Evolutionary conservation across 1,284 basidiomycete genomes (phyloP), one percentile per base, ranked within the genome.

Genomic region (Kwoniella shivajii): DNA sequence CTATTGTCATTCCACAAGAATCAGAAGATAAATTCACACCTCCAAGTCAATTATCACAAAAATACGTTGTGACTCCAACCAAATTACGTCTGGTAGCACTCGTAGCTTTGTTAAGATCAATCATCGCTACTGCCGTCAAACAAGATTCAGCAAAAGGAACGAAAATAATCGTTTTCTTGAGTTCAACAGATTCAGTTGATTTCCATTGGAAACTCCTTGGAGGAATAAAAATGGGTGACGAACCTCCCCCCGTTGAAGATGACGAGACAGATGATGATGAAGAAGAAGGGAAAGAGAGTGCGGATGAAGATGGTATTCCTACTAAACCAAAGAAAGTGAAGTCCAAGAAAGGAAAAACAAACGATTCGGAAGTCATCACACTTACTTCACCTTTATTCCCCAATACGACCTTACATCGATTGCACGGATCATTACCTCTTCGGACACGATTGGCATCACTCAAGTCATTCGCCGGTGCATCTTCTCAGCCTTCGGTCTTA

Each of bases 141-240:
- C 64, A 54, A 16, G 51, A 56, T 6, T 68, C 72, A 18, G 69
- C 67, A 4, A 66, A 67, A 18, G 76, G 80, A 0, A 75, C 69
- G 42, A 82, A 83, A 64, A 86, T 97, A 42, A 92, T 99, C 51
- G 92, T 99, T 5, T 99, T 99, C 78, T 81, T 99, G 59, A 93
- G 89, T 67, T 98, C 93, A 67, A 99, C 93, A 2, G 94, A 98
- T 75, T 92, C 92, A 1, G 96, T 99, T 31, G 95, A 99, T 75
- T 98, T 93, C 72, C 92, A 97, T 74, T 99, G 91, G 89, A 84
- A 84, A 45, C 81, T 97, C n/a, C 79, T 99, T 0, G 89, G 88
- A 1, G 85, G 86, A 1, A 82, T 89, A 20, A 75, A 78, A 9
- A 95, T 98, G 90, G 84, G 82, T 10, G 81, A 72, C 1, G 68